Evolutionary conservation across 148 eudicot genomes (phyloP), one percentile per base, ranked within the genome.

Genomic region (Drosera capensis): DNA sequence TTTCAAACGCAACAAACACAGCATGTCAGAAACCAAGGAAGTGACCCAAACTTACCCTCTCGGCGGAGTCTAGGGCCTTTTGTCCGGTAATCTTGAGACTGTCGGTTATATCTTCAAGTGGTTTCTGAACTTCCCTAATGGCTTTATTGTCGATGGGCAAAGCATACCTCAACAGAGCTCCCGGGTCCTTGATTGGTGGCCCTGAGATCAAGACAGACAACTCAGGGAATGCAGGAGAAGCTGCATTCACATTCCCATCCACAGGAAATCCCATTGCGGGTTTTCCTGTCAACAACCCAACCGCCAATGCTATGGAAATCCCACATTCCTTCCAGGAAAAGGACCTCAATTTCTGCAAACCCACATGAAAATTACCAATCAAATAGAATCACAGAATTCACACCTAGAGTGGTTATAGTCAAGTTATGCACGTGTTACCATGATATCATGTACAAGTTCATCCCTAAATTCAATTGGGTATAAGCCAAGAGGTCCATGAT

Each of bases 121-220:
- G 99, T 51, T 80, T 90, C 54, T 90, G 99, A 54, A 90, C 99
- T 52, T 90, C 95, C 64, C 99, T 73, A 38, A 90, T 71, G 22
- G 99, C 93, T 61, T 90, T 90, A 47, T 84, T 90, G 55, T 90
- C 61, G 43, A 90, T 78, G 9, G 99, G 99, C 66, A 90, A 74
- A 14, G 70, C 95, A 21, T 90, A 60, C 46, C 99, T 76, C 68
- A 90, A 61, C 34, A 90, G 51, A 2, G 94, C 88, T 37, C 78
- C 93, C 0, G 99, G 99, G 25, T 90, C 99, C 75, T 90, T 84
- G 49, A 90, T 90, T 22, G 99, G 99, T 2, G 99, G 99, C 54
- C 99, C 99, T 7, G 93, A 78, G 48, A 85, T 84, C 43, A 90
- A 58, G 50, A 84, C 88, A 15, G 93, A 65, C 56, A 90, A 66